Percentiles rank a stretch among this genome's conserved stretches.
phyloP scores from a whole-genome alignment of 2,329 filamentous ascomycete species.

The Penicillium sp. region DNA sequence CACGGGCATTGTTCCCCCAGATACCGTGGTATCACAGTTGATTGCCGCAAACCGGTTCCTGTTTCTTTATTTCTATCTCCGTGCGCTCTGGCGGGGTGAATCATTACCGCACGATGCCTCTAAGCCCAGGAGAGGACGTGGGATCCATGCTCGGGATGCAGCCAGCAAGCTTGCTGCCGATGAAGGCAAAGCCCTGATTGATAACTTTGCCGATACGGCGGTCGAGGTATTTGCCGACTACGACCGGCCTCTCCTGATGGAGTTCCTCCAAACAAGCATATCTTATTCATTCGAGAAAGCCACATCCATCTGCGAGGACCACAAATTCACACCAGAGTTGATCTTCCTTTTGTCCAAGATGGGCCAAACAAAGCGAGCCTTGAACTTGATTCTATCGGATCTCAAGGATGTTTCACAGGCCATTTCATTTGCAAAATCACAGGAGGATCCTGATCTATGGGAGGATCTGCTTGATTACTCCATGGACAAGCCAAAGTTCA shows the following conservation, averaged over 20 bases:
- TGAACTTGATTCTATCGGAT: constrained; percentile 90
- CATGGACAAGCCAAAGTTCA: constrained; percentile 96
- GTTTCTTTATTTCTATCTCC: constrained; percentile 87
- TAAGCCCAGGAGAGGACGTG: constrained; percentile 30
- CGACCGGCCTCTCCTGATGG: constrained; percentile 70
- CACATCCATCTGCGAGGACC: constrained; percentile 66
- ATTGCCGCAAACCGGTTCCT: constrained; percentile 57
- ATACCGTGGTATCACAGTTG: constrained; percentile 70
- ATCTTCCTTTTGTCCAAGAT: constrained; percentile 93
- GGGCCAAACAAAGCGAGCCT: constrained; percentile 80
- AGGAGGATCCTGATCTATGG: constrained; percentile 88
- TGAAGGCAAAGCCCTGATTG: constrained; percentile 62
- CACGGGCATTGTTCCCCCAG: constrained; percentile 71
- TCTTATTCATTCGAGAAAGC: constrained; percentile 73
- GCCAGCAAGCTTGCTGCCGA: constrained; percentile 43
- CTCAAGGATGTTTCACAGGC: constrained; percentile 83
- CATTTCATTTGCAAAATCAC: constrained; percentile 87
- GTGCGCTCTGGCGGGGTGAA: constrained; percentile 72
- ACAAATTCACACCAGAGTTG: constrained; percentile 80
- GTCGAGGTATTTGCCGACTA: constrained; percentile 79
- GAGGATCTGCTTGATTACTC: constrained; percentile 88
- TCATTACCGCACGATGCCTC: constrained; percentile 41
- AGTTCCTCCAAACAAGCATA: constrained; percentile 74
- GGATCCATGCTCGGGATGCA: constrained; percentile 34
- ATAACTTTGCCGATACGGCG: constrained; percentile 77